A percentile compares a stretch with the other conserved stretches of the same genome.
Conservation (phyloP, 1,284 basidiomycete species). For the Fistulinella staudtii region DNA sequence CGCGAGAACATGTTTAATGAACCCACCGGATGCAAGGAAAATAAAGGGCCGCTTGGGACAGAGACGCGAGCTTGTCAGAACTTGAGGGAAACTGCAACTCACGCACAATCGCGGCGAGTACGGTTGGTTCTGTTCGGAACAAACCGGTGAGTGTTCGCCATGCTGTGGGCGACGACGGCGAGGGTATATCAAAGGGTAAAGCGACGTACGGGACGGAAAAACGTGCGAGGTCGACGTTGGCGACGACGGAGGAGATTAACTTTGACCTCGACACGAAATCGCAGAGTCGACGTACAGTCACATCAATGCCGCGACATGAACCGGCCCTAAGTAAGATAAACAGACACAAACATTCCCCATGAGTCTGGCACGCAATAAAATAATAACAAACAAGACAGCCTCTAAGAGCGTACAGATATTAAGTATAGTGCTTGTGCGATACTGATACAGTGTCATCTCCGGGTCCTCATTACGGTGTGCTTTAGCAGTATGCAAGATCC, state of each 20-base stretch:
- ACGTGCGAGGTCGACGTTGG: conserved; percentile 22
- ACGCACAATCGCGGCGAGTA: conserved; percentile 29
- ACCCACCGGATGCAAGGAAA: conserved; percentile 23
- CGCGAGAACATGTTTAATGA: not conserved
- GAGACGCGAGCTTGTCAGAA: conserved; percentile 21
- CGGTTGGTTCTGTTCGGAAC: conserved; percentile 23
- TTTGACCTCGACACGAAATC: conserved; percentile 26
- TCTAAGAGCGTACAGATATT: conserved; percentile 23
- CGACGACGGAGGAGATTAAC: conserved; percentile 28
- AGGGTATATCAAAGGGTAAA: conserved; percentile 2
- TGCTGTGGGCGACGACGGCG: not conserved
- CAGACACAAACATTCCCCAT: conserved; percentile 22
- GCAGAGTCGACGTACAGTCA: conserved; percentile 17
- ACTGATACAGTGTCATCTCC: conserved; percentile 31
- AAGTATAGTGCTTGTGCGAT: conserved; percentile 15
- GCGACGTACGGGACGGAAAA: conserved; percentile 17
- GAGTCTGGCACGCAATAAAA: too few relatives aligned
- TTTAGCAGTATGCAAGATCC: conserved; percentile 33
- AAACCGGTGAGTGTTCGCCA: conserved; percentile 21
- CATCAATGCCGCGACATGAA: conserved; percentile 22
- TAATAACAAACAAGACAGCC: not conserved
- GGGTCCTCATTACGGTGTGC: conserved; percentile 27
- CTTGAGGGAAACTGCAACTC: conserved; percentile 17
- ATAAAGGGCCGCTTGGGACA: conserved; percentile 12
- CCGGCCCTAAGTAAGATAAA: conserved; percentile 35